A percentile compares a stretch with the other conserved stretches of the same genome.
Evolutionary conservation across 2,329 filamentous ascomycete genomes (phyloP).

Genomic region (Arthrobotrys iridis): DNA sequence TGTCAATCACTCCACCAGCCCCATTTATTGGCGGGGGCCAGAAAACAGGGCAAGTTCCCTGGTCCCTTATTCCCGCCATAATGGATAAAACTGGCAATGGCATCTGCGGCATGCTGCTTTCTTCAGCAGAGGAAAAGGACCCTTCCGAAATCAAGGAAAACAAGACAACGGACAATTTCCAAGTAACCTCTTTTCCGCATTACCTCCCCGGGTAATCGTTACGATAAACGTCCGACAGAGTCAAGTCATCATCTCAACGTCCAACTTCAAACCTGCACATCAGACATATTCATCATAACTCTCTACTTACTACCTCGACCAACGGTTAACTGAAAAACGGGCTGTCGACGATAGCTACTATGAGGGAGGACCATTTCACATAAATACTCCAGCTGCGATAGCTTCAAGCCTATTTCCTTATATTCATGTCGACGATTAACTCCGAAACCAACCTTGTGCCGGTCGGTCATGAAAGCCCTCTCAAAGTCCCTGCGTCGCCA

Average conservation of each 20-base stretch:
- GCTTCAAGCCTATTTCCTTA: background rate
- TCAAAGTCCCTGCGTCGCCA: background rate
- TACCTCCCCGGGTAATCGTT: slow-evolving; percentile 41
- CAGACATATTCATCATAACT: background rate
- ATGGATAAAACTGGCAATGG: slow-evolving; percentile 11
- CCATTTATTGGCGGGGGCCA: slow-evolving; percentile 18
- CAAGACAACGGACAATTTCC: background rate
- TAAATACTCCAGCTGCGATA: background rate
- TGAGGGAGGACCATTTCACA: slow-evolving; percentile 16
- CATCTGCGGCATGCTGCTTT: background rate
- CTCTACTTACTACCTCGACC: background rate
- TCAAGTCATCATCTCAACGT: slow-evolving; percentile 9
- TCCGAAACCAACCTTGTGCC: slow-evolving; percentile 26
- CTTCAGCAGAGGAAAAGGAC: background rate
- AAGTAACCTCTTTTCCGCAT: background rate
- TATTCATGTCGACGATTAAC: slow-evolving; percentile 28
- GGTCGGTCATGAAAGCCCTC: slow-evolving; percentile 30
- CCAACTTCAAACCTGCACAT: background rate
- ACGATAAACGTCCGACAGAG: slow-evolving; percentile 11
- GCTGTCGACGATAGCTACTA: background rate
- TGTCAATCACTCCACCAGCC: slow-evolving; percentile 12
- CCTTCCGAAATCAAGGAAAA: slow-evolving; percentile 10
- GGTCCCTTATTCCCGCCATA: background rate
- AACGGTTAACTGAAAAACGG: background rate
- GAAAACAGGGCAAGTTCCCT: slow-evolving; percentile 23